Base-by-base conservation (phyloP, 2,329 filamentous ascomycete species). In the Trichophyton benhamiae region DNA sequence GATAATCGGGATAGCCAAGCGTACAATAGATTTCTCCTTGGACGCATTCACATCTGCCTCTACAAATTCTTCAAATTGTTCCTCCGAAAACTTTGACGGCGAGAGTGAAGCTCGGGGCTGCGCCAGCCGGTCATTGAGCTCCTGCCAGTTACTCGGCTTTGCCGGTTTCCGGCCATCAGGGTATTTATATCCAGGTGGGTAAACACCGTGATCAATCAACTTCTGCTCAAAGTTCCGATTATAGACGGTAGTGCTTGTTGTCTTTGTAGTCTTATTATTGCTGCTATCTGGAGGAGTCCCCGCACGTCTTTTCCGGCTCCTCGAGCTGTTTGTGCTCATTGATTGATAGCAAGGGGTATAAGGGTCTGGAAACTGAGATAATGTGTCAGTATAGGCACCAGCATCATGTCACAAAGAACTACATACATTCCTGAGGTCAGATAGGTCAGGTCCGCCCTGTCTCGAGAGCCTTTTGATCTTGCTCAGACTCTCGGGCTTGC, bases 181-280 rank as follows among this genome's bases (percentile, higher is more conserved):
- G 62, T 67, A 68, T 53, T 62, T 63, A 36, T 69, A 68, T 25
- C 60, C 67, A 49, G 62, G 30, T 27, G 70, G 64, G 59, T 73
- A 71, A 44, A 77, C 64, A 15, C 61, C 61, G 63, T 70, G 49
- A 60, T 78, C 71, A 60, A 72, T 70, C 49, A 78, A 64, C 58
- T 74, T 68, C 60, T 73, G 70, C 59, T 75, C 67, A 66, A 77
- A 77, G 61, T 67, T 65, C 52, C 66, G 65, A 64, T 72, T 64
- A 63, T 76, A 75, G 1, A 66, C 63, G 52, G 57, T 42, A 30
- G 33, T 59, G 38, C 44, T 60, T 6, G 46, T 41, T 8, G 44
- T 53, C 30, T 36, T 60, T n/a, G 59, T 53, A 17, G 59, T 52
- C 66, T 65, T 30, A n/a, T 3, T 60, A 9, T 27, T 59, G 22